phyloP scores from a whole-genome alignment of 208 protist genomes.

The Leishmania tarentolae region DNA sequence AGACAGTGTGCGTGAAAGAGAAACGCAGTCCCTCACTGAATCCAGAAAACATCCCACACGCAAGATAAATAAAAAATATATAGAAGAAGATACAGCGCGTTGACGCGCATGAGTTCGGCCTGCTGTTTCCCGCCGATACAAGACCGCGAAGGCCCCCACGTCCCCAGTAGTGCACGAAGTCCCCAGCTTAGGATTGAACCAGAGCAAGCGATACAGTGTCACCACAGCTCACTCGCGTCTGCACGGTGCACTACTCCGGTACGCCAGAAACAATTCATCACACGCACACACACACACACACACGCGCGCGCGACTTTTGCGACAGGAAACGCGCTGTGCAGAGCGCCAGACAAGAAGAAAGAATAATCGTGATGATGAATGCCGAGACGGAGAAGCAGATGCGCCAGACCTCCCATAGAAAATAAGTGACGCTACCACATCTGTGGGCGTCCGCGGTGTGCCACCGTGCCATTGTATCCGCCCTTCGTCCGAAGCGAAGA shows the following conservation, averaged over 20 bases:
- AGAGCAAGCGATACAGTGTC: no score
- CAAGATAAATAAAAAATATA: neutral
- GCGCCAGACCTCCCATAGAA: neutral
- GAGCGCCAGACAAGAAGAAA: neutral
- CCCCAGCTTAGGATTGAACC: neutral
- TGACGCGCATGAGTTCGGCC: neutral
- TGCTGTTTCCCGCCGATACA: no score
- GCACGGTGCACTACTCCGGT: no score
- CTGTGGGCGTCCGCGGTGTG: neutral
- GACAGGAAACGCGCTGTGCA: neutral
- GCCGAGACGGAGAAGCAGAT: neutral
- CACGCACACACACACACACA: no score
- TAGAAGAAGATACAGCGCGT: neutral
- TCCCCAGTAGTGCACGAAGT: no score
- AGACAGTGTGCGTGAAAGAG: neutral
- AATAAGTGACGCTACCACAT: neutral
- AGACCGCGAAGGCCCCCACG: no score
- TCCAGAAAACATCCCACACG: neutral
- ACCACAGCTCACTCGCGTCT: no score
- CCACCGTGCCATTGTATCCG: neutral
- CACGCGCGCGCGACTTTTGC: no score
- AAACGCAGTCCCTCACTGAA: neutral
- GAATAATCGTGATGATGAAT: neutral
- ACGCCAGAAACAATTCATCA: no score
- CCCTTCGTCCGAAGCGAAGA: neutral